Evolutionary conservation across 176 grass and related monocot genomes (phyloP), one percentile per base, ranked within the genome.

Genomic region (Rhipidocladum racemiflorum): DNA sequence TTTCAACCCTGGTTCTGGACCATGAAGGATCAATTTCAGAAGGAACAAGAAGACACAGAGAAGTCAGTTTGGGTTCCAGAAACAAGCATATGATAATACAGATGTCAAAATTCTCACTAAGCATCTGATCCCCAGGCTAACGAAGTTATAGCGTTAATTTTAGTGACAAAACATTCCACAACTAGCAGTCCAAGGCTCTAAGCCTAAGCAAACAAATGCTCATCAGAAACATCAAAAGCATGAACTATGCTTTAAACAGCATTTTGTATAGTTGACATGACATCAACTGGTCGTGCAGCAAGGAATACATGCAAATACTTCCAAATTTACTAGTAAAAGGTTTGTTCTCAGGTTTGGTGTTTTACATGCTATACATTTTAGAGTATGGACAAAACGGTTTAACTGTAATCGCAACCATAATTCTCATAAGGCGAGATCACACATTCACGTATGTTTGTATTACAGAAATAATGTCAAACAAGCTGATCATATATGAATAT

Each of bases 31-130:
- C 2, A 32, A 25, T 42, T 72, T 25, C 68, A 53, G 13, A 75
- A 13, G 45, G 20, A 75, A 54, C 13, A 67, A 17, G 5, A 81
- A 62, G 50, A 24, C 24, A 84, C 23, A 89, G 8, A 86, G 32
- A 74, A 74, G 34, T 85, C 18, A 71, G 18, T 51, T 70, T 57
- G n/a, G 18, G 49, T 18, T 18, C 49, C 6, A 18, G 5, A 51
- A 51, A 51, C 49, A 51, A 51, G 49, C 49, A 18, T 50, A 25
- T 0, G 27, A 7, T 25, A 50, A 71, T 85, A 46, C 10, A 72
- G 24, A 29, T 7, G 29, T 68, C 50, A 61, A 67, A 34, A 35
- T 5, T 67, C 11, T 23, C 8, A 1, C 49, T 11, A 61, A 40
- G 51, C 9, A 69, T 17, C 20, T 9, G 57, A 27, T 18, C 10